These are phyloP conservation scores for Suillus fuscotomentosus DNA, from an alignment of 768 basidiomycete genomes.

Conservation along the genomic window DNA sequence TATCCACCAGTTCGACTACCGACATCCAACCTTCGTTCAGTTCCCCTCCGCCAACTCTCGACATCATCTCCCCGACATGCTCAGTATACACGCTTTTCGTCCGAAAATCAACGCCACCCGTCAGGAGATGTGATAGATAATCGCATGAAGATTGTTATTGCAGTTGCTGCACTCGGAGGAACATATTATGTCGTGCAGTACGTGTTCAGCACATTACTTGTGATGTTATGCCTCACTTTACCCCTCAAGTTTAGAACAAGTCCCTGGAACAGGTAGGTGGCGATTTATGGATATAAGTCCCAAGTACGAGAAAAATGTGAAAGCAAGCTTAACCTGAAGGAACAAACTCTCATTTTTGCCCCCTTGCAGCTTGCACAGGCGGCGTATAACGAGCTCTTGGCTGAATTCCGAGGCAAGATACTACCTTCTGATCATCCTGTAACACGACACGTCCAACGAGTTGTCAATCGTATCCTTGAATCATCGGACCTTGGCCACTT, in stretches of 20 bases:
- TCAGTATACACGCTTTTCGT: constrained; percentile 28
- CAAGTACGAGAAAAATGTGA: constrained; percentile 53
- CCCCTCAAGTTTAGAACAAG: constrained; percentile 67
- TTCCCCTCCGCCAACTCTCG: constrained; percentile 16
- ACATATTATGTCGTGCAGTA: constrained; percentile 31
- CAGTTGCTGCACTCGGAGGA: constrained; percentile 18
- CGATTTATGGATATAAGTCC: constrained; percentile 81
- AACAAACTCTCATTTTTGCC: background rate
- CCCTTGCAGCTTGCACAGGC: constrained; percentile 41
- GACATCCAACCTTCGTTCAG: background rate
- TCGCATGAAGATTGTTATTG: constrained; percentile 16
- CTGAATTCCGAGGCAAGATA: constrained; percentile 50
- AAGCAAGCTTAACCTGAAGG: constrained; percentile 13
- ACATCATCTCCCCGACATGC: constrained; percentile 15
- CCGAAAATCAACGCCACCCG: constrained; percentile 10
- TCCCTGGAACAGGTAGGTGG: constrained; percentile 84
- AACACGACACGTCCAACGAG: constrained; percentile 62
- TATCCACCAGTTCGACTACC: background rate
- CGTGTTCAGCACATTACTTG: constrained; percentile 5
- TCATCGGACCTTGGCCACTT: constrained; percentile 72
- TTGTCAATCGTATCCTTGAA: constrained; percentile 68
- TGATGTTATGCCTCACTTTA: background rate
- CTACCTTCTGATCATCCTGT: constrained; percentile 69
- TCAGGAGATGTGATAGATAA: constrained; percentile 8
- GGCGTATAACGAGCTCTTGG: constrained; percentile 41